Percentiles rank a stretch among this genome's conserved stretches.
phyloP scores from a whole-genome alignment of 129 eudicot genomes.

The Centaurea solstitialis region DNA sequence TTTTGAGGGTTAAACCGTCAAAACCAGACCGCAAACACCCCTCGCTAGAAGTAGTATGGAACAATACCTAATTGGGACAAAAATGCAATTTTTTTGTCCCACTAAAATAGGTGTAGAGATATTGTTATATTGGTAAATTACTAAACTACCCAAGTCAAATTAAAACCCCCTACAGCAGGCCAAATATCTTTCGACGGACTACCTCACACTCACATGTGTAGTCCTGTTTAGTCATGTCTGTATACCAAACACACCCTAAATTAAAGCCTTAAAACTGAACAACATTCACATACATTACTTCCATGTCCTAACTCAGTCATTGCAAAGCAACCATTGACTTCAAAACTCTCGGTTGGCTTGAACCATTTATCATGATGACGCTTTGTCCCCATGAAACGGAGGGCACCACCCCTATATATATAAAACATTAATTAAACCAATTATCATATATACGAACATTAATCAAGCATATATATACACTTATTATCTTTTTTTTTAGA shows the following conservation, averaged over 20 bases:
- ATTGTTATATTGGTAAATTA: neutral
- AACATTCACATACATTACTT: conserved; percentile 70
- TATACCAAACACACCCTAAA: neutral
- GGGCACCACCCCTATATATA: conserved; percentile 65
- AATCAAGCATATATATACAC: too few relatives aligned
- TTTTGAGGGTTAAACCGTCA: too few relatives aligned
- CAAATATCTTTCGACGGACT: too few relatives aligned
- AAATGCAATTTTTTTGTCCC: neutral
- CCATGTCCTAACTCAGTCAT: conserved; percentile 99
- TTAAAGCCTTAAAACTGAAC: neutral
- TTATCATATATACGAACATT: too few relatives aligned
- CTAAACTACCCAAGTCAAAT: neutral
- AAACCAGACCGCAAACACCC: too few relatives aligned
- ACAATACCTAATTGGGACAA: too few relatives aligned
- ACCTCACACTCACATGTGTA: too few relatives aligned
- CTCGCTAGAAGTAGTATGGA: too few relatives aligned
- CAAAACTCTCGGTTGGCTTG: conserved; percentile 64
- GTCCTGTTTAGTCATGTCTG: neutral
- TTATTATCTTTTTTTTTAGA: too few relatives aligned
- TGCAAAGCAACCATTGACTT: conserved; percentile 86
- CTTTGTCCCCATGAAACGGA: conserved; percentile 89
- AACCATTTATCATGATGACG: conserved; percentile 95
- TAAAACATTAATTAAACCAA: too few relatives aligned
- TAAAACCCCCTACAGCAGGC: too few relatives aligned
- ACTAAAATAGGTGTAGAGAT: neutral